Conservation (phyloP, 495 filamentous ascomycete species). For the Ramalina intermedia region DNA sequence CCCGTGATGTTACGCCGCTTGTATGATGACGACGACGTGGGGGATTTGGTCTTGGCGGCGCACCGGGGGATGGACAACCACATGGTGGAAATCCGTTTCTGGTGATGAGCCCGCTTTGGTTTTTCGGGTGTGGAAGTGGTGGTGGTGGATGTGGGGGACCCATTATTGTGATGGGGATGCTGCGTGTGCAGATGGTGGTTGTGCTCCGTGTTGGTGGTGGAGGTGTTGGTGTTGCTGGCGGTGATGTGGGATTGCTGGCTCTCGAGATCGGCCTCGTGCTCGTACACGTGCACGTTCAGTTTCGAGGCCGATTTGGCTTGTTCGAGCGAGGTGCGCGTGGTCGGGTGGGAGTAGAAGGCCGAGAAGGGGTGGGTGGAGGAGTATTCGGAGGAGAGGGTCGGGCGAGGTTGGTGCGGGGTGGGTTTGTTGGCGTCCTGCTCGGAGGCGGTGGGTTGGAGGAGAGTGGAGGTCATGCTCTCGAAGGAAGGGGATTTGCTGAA, state of each 20-base stretch:
- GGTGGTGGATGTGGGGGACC: not conserved
- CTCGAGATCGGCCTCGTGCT: constrained; percentile 1
- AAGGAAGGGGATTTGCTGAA: not conserved
- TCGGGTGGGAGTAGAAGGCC: constrained; percentile 12
- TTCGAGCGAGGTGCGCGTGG: constrained; percentile 14
- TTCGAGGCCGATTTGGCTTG: constrained; percentile 11
- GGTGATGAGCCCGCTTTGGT: not conserved
- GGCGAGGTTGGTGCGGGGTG: not conserved
- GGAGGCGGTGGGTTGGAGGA: constrained; percentile 3
- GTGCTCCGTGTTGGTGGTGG: not conserved
- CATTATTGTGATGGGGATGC: too few relatives aligned
- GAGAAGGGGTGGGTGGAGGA: constrained; percentile 12
- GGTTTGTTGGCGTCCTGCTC: not conserved
- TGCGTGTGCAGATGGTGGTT: not conserved
- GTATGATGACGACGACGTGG: too few relatives aligned
- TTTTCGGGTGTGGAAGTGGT: not conserved
- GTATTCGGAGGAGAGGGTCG: not conserved
- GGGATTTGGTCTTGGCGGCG: not conserved
- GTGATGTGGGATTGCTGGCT: not conserved
- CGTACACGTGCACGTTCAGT: constrained; percentile 7
- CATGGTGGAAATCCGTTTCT: not conserved
- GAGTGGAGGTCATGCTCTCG: not conserved
- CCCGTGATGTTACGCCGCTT: not conserved
- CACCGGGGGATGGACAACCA: not conserved
- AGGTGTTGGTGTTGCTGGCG: not conserved